A percentile compares a stretch with the other conserved stretches of the same genome.
Evolutionary conservation across 371 early-diverging fungal genomes (phyloP).

Genomic region (Mortierella sp.): DNA sequence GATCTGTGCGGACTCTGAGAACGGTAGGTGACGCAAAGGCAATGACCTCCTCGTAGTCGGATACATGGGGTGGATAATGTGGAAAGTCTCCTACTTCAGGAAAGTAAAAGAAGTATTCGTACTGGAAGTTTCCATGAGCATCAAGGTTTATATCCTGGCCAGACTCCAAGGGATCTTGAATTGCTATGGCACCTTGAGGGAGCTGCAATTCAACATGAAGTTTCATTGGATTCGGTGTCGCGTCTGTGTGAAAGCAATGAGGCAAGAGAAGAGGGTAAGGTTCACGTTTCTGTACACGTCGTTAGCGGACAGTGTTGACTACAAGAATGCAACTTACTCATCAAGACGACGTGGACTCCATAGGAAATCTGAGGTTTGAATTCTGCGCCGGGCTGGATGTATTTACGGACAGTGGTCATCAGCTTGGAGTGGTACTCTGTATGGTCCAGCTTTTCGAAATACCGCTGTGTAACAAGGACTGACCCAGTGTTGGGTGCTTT

Average conservation of each 20-base stretch:
- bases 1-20: constrained; percentile 22
- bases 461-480: constrained; percentile 36
- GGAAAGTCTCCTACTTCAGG: constrained; percentile 58
- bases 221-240: constrained; percentile 44
- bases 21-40: constrained; percentile 28
- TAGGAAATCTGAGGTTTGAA: constrained; percentile 31
- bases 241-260: constrained; percentile 11
- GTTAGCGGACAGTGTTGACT: neutral
- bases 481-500: constrained; percentile 28
- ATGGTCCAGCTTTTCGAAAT: constrained; percentile 19
- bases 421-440: constrained; percentile 26
- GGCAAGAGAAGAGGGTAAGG: neutral
- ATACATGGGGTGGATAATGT: constrained; percentile 59
- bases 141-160: constrained; percentile 26
- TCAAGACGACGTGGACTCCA: constrained; percentile 43
- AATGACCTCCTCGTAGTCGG: constrained; percentile 44
- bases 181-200: constrained; percentile 34
- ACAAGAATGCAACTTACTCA: constrained; percentile 26
- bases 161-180: constrained; percentile 16
- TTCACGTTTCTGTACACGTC: neutral
- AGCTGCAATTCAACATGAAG: constrained; percentile 41
- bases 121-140: constrained; percentile 40
- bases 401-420: constrained; percentile 22
- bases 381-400: constrained; percentile 20
- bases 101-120: constrained; percentile 62